Conservation (phyloP, 768 basidiomycete species). For the Boletus vinaceobasis region DNA sequence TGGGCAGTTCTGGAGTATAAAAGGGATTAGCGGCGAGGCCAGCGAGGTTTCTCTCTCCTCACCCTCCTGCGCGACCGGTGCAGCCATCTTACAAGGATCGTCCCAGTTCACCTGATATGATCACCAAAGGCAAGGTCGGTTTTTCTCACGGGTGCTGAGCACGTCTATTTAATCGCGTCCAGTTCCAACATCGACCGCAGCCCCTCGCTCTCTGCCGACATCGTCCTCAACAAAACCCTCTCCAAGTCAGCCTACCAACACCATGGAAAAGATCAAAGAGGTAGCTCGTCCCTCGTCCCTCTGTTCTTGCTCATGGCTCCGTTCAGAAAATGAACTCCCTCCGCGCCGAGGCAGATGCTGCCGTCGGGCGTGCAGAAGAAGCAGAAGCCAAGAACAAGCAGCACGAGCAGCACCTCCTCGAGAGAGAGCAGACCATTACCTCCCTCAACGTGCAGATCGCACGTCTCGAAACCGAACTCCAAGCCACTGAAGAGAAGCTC, state of each 20-base stretch:
- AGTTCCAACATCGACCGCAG: conserved; percentile 14
- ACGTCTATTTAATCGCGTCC: conserved; percentile 19
- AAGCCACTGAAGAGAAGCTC: conserved; percentile 67
- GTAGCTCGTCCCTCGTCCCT: conserved; percentile 10
- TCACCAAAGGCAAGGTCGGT: conserved; percentile 31
- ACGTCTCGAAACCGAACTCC: conserved; percentile 63
- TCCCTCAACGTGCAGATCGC: conserved; percentile 73
- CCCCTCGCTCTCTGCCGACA: conserved; percentile 7
- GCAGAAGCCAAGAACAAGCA: conserved; percentile 85
- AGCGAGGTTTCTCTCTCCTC: not conserved
- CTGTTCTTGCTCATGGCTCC: not conserved
- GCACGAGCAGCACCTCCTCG: conserved; percentile 65
- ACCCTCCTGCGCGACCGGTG: conserved; percentile 81
- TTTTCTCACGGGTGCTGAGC: conserved; percentile 34
- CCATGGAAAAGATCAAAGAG: conserved; percentile 51
- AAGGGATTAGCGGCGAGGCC: conserved; percentile 3
- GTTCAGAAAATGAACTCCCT: conserved; percentile 70
- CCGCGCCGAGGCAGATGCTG: conserved; percentile 81
- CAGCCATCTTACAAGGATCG: conserved; percentile 46
- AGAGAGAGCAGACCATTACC: conserved; percentile 80
- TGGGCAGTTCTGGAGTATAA: conserved; percentile 70
- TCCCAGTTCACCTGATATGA: conserved; percentile 19
- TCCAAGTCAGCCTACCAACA: conserved; percentile 13
- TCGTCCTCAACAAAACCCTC: conserved; percentile 1
- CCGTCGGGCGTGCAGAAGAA: conserved; percentile 77